Conservation (phyloP, 2,329 filamentous ascomycete species). For the Boeremia exigua region DNA sequence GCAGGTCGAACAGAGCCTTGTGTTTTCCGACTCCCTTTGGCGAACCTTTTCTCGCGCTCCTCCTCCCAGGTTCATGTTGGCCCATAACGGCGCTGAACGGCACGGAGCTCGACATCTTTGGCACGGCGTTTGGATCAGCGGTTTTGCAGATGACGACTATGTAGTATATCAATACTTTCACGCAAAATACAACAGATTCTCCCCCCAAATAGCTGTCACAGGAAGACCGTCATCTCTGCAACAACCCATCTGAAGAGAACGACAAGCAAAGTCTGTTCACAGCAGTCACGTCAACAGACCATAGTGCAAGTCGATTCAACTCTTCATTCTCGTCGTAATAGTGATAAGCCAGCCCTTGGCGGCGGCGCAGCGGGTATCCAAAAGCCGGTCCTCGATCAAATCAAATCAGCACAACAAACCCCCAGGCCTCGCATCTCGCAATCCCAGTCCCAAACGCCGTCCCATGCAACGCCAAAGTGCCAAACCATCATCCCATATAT, state of each 20-base stretch:
- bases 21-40: too few species aligned
- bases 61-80: background rate
- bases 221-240: too few species aligned
- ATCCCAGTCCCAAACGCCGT: slow-evolving; percentile 1
- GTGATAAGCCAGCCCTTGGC: background rate
- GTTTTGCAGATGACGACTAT: background rate
- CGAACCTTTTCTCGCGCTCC: background rate
- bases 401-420: background rate
- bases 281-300: too few species aligned
- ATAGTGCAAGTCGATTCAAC: background rate
- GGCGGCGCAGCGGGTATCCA: slow-evolving; percentile 13
- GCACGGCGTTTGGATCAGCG: slow-evolving; percentile 2
- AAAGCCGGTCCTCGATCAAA: slow-evolving; percentile 1
- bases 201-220: too few species aligned
- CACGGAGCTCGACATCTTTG: background rate
- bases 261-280: too few species aligned
- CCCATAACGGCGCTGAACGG: background rate
- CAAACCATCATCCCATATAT: background rate
- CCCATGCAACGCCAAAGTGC: background rate
- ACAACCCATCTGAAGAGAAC: too few species aligned
- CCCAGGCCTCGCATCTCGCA: background rate
- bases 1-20: background rate
- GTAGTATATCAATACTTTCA: background rate
- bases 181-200: background rate
- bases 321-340: background rate